Base-by-base conservation (phyloP, 1,284 basidiomycete species). In the Fomitopsis palustris region DNA sequence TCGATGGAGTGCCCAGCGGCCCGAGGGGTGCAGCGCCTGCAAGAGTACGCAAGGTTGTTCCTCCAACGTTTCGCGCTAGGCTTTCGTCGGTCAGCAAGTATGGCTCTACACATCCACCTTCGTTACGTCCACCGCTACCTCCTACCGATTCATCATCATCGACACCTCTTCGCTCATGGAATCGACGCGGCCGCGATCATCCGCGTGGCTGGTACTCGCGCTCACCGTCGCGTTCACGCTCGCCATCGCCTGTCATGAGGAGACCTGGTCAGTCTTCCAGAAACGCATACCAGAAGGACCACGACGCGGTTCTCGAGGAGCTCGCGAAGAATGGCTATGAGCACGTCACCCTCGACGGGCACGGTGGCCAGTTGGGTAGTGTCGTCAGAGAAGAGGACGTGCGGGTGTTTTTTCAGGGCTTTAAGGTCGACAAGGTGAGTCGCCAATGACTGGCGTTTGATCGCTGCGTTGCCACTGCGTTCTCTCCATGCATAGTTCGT, bases 371-470 rank as follows among this genome's bases (percentile, higher is more conserved):
- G 41, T 66, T 83, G 41, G 74, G 80, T 41, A 77, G 76, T 52
- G 77, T 78, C n/a, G 81, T 87, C 42, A 73, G 76, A 58, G 87
- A 90, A 67, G 84, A 84, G 37, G 86, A 89, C 56, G 82, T 92
- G 21, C 67, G 72, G 61, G 70, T 68, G 47, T 86, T 86, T 63
- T 86, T 90, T 67, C 76, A 78, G 23, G 83, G 78, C 43, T 89
- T 90, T 70, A 77, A 82, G 60, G 78, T 88, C 38, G 86, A 90
- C 59, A 80, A 82, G 78, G 88, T 88, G 71, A 65, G 84, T 67
- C 21, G 14, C 37, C 17, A 37, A 29, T 53, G 25, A 9, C 19
- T 31, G 49, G 49, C 49, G 49, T 52, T 51, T 31, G 42, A 17
- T 60, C 41, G 23, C 21, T 35, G 58, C 54, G n/a, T n/a, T 56